Conservation (phyloP, 2,329 filamentous ascomycete genomes). For the Colletotrichum gigasporum region DNA sequence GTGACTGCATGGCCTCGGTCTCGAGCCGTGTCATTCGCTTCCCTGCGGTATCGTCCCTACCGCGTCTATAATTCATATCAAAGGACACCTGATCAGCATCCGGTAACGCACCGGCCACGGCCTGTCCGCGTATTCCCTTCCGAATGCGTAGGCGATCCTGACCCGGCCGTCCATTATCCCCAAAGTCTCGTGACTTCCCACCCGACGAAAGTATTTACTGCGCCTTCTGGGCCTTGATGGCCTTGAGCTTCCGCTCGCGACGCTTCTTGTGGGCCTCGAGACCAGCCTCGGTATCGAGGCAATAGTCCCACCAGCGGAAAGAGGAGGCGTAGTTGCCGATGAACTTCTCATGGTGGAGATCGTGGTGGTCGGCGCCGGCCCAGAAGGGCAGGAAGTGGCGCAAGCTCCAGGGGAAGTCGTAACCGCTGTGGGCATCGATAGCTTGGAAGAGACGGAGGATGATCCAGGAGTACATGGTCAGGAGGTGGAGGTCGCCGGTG, state of each 20-base stretch:
- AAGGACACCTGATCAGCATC: constrained; percentile 4
- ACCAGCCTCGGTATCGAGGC: constrained; percentile 92
- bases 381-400: constrained; percentile 97
- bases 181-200: neutral
- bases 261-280: constrained; percentile 86
- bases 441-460: constrained; percentile 93
- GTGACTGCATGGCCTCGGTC: constrained; percentile 15
- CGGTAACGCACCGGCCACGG: neutral
- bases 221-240: constrained; percentile 73
- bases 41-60: constrained; percentile 11
- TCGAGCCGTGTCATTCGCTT: constrained; percentile 20
- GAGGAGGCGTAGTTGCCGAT: constrained; percentile 98
- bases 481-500: constrained; percentile 88
- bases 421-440: constrained; percentile 96
- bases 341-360: constrained; percentile 97
- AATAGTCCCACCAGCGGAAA: constrained; percentile 99
- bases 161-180: neutral
- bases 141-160: neutral
- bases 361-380: constrained; percentile 97
- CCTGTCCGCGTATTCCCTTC: neutral
- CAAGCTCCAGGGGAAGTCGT: constrained; percentile 98
- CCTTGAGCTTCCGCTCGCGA: constrained; percentile 78
- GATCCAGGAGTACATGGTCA: constrained; percentile 99
- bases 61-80: constrained; percentile 27
- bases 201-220: constrained; percentile 56